Conservation (phyloP, 1,139 yeast genomes). For the Sporopachydermia cereana region DNA sequence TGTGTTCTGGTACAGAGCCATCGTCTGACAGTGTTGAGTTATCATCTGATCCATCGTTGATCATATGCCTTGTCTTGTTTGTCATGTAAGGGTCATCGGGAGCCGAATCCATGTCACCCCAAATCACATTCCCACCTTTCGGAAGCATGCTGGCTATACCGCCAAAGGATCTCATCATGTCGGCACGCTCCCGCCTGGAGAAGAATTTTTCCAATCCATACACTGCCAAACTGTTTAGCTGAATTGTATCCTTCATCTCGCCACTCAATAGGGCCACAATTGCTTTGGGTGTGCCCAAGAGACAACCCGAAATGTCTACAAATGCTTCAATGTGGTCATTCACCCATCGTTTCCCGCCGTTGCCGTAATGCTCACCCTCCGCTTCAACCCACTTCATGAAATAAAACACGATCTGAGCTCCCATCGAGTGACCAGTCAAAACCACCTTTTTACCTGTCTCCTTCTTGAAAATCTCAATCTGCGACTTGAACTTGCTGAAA, state of each 20-base stretch:
- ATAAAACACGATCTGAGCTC: slow-evolving; percentile 76
- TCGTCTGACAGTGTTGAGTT: slow-evolving; percentile 17
- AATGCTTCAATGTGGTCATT: slow-evolving; percentile 69
- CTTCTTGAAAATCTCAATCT: slow-evolving; percentile 46
- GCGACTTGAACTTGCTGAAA: slow-evolving; percentile 61
- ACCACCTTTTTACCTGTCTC: slow-evolving; percentile 59
- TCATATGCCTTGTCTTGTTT: slow-evolving; percentile 11
- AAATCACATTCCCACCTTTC: slow-evolving; percentile 79
- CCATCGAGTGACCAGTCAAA: slow-evolving; percentile 94
- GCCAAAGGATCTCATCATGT: slow-evolving; percentile 77
- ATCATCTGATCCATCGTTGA: slow-evolving; percentile 7
- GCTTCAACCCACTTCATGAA: slow-evolving; percentile 97
- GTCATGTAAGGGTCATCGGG: slow-evolving; percentile 38
- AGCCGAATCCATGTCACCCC: slow-evolving; percentile 53
- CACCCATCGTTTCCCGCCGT: slow-evolving; percentile 85
- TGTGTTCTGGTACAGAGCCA: slow-evolving; percentile 26
- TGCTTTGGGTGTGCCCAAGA: slow-evolving; percentile 89
- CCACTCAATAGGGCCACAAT: slow-evolving; percentile 87
- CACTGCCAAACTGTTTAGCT: slow-evolving; percentile 82
- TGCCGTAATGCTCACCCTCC: slow-evolving; percentile 62
- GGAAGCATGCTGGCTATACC: slow-evolving; percentile 95
- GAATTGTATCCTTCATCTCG: slow-evolving; percentile 96
- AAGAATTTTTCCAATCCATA: slow-evolving; percentile 91
- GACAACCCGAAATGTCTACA: slow-evolving; percentile 79
- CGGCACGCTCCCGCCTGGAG: slow-evolving; percentile 78